Evolutionary conservation across 331 rosid genomes (phyloP), one percentile per base, ranked within the genome.

Genomic region (Stylosanthes scabra): DNA sequence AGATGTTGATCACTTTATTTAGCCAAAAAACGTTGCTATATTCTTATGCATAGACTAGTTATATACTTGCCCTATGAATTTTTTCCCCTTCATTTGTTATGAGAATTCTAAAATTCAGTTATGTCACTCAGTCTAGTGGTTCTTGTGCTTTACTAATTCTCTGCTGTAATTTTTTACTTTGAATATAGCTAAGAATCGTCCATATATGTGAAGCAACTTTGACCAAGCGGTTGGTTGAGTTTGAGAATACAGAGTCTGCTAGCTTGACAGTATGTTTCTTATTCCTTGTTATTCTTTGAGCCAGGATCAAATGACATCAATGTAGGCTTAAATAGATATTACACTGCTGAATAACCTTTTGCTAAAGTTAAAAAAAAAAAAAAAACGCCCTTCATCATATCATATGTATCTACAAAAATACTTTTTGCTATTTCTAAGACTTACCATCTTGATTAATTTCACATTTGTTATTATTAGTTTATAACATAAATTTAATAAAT

Each of bases 151-250:
- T 4, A 10, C 9, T 39, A 28, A 16, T 49, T 65, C 11, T 45
- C 20, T 39, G 20, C 0, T 6, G 41, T 68, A 10, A 55, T 45
- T 9, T 49, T 9, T 66, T 80, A 13, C 15, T 72, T 27, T 73
- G 58, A 52, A 66, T 42, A 71, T 86, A 93, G 98, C 86, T 88
- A 12, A 88, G 84, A 80, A 81, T 91, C 16, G 96, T 91, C 37
- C 97, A 91, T 83, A 86, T 93, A 65, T 93, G 98, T 83, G 98
- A 93, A 75, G 91, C 88, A 66, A 93, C 96, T 58, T 83, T 93
- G 88, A 88, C 90, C 9, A 93, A 91, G 82, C 86, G 98, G 51
- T 77, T 93, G 82, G 86, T 91, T 12, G 97, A 93, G 75, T 93
- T 91, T 63, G 98, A 93, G 91, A 84, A 91, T 77, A 93, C 97